Evolutionary conservation across 805 yeast genomes (phyloP).

Genomic region (Saturnispora ahearnii): DNA sequence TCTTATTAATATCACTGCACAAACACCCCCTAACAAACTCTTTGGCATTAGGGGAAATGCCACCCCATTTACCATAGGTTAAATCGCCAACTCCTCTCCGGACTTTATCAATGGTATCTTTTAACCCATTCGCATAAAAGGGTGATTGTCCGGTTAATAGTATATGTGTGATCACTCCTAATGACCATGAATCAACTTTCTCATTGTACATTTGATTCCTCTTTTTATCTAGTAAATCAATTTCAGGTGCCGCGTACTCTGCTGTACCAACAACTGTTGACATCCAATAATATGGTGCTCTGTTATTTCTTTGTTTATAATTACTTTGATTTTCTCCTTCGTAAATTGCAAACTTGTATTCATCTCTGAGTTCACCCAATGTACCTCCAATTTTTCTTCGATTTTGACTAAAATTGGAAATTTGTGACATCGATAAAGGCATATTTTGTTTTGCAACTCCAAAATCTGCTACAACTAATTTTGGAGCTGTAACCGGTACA

Average conservation of each 20-base stretch:
- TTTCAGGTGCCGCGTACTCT: conserved; percentile 68
- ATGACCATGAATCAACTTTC: conserved; percentile 63
- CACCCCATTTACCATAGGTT: conserved; percentile 33
- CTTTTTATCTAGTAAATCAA: conserved; percentile 30
- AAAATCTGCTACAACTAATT: conserved; percentile 58
- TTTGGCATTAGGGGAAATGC: conserved; percentile 35
- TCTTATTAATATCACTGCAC: conserved; percentile 27
- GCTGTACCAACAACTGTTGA: conserved; percentile 37
- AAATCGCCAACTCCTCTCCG: conserved; percentile 34
- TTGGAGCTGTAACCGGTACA: conserved; percentile 43
- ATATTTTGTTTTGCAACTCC: conserved; percentile 36
- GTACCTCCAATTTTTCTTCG: background rate
- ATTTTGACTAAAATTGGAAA: background rate
- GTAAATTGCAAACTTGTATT: background rate
- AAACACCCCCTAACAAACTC: conserved; percentile 36
- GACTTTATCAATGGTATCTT: conserved; percentile 34
- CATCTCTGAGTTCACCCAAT: background rate
- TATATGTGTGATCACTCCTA: conserved; percentile 53
- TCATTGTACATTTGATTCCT: conserved; percentile 30
- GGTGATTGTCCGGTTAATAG: conserved; percentile 59
- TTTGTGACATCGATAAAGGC: conserved; percentile 9
- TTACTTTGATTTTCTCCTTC: background rate
- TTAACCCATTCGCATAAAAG: conserved; percentile 39
- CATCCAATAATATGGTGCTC: conserved; percentile 15
- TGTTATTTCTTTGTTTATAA: background rate